phyloP scores from a whole-genome alignment of 1,284 basidiomycete genomes.

The Fomitopsis betulina region DNA sequence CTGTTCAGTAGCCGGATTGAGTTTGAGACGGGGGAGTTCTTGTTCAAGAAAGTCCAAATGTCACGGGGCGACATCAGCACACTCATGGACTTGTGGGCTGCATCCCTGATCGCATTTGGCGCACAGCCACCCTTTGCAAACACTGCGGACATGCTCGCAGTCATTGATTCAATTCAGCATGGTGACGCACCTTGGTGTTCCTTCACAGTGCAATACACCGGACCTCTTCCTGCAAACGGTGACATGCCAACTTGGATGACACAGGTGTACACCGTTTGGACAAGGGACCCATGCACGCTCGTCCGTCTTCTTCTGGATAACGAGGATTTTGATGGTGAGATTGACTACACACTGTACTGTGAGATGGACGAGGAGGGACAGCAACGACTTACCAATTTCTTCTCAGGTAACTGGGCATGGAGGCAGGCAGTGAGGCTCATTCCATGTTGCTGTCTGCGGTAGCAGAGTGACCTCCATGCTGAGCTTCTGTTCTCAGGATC shows the following conservation, averaged over 20 bases:
- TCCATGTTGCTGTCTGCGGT: no score
- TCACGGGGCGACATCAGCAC: slow-evolving; percentile 3
- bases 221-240: not conserved
- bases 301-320: slow-evolving; percentile 9
- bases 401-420: slow-evolving; percentile 21
- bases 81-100: slow-evolving; percentile 11
- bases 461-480: not conserved
- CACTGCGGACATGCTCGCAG: slow-evolving; percentile 4
- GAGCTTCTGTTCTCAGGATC: no score
- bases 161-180: slow-evolving; percentile 8
- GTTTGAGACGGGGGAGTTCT: slow-evolving; percentile 14
- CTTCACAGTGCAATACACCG: slow-evolving; percentile 4
- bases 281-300: no score
- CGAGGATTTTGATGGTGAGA: slow-evolving; percentile 10
- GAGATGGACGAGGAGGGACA: slow-evolving; percentile 6
- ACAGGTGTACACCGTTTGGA: slow-evolving; percentile 31
- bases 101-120: not conserved
- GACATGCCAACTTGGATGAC: slow-evolving; percentile 30
- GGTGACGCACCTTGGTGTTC: slow-evolving; percentile 10
- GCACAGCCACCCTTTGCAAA: slow-evolving; percentile 4
- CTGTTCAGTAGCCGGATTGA: no score
- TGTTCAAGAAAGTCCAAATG: slow-evolving; percentile 7
- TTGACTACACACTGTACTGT: slow-evolving; percentile 10
- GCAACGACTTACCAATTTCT: slow-evolving; percentile 12
- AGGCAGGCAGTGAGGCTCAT: slow-evolving; percentile 19